Evolutionary conservation across 306 rosid species (phyloP).

Genomic region (Amphicarpaea edgeworthii): DNA sequence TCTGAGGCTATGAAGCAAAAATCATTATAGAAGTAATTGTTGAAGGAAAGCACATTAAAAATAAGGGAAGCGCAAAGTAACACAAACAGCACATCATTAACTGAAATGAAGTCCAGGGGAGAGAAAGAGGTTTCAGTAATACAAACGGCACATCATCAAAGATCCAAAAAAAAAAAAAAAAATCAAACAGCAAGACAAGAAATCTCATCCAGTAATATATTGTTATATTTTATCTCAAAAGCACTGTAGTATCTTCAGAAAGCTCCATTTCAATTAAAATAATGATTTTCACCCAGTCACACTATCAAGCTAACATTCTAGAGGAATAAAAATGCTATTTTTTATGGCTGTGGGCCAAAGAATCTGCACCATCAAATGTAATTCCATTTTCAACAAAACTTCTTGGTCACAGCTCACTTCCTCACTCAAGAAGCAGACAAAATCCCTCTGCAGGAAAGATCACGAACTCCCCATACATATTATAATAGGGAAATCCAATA

Average conservation of each 20-base stretch:
- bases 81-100: background rate
- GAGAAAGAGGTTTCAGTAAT: too few species aligned
- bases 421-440: background rate
- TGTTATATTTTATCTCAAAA: background rate
- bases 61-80: constrained; percentile 32
- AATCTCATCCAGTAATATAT: constrained; percentile 19
- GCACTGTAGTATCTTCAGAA: constrained; percentile 5
- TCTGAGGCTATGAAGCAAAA: constrained; percentile 58
- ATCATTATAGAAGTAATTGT: constrained; percentile 30
- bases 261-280: constrained; percentile 13
- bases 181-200: constrained; percentile 36
- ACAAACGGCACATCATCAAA: background rate
- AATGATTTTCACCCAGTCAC: background rate
- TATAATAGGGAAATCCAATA: too few species aligned
- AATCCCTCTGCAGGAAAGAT: background rate
- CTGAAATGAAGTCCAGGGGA: too few species aligned
- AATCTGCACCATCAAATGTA: constrained; percentile 4
- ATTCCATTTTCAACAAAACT: constrained; percentile 27
- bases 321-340: background rate
- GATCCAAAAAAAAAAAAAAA: constrained; percentile 22
- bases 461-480: background rate
- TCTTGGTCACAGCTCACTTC: background rate
- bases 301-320: background rate
- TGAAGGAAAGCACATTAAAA: constrained; percentile 32
- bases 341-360: background rate